Evolutionary conservation across 1,139 yeast genomes (phyloP), one percentile per base, ranked within the genome.

Genomic region (Pichia sp.): DNA sequence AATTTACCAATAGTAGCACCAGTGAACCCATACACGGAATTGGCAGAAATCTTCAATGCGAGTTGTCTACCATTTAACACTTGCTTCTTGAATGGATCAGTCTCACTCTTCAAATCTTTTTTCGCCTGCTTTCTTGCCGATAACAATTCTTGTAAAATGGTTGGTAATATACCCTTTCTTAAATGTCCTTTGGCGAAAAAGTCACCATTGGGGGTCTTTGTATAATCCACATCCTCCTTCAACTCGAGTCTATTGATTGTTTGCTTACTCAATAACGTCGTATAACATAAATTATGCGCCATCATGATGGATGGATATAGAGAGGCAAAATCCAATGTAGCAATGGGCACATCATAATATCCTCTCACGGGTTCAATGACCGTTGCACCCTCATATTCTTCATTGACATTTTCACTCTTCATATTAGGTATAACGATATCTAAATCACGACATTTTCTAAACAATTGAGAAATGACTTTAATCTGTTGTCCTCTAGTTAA

Each of bases 271-370:
- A 91, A 61, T 29, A 91, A 63, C 0, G 98, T 88, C 0, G 98
- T 91, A 59, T 93, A 93, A 59, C 99, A 93, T 41, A 93, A 66
- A 58, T 93, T 93, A 58, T 93, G 99, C 0, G 99, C 98, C 97
- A 91, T 91, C 97, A 93, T 93, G 53, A 93, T 93, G 42, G 96
- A 85, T 6, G 99, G 99, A 59, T 93, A 93, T 69, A 93, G 72
- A 32, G 96, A 86, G 48, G 95, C 87, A 73, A 93, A 93, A 78
- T 93, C 99, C 49, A 93, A 68, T 0, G 99, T 93, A 2, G 98
- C 96, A 55, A 93, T 91, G 0, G 99, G 99, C 9, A 84, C 91
- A 59, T 87, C 95, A 52, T 93, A 93, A 59, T 87, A 93, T 1
- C 98, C 98, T 57, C 97, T 74, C 12, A 69, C 70, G 1, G 99